phyloP scores from a whole-genome alignment of 2,329 filamentous ascomycete species.

The Zymoseptoria passerinii region DNA sequence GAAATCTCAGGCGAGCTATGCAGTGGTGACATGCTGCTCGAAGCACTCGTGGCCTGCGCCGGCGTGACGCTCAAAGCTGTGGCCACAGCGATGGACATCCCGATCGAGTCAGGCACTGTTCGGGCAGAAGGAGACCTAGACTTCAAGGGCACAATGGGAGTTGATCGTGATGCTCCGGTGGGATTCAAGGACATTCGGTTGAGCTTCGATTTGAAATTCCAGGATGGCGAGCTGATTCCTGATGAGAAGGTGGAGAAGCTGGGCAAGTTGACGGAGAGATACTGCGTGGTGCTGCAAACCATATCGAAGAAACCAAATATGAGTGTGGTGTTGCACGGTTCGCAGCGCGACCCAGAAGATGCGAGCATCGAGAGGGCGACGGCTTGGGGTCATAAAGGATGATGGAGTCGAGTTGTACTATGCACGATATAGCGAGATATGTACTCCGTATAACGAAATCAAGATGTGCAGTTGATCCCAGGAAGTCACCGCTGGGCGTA shows the following conservation, averaged over 20 bases:
- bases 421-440: background rate
- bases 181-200: constrained; percentile 42
- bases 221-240: constrained; percentile 30
- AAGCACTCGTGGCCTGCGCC: constrained; percentile 43
- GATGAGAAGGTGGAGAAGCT: constrained; percentile 39
- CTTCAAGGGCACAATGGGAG: constrained; percentile 43
- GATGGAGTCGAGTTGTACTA: background rate
- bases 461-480: no score
- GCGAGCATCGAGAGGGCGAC: constrained; percentile 22
- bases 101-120: constrained; percentile 36
- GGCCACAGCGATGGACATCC: constrained; percentile 40
- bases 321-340: constrained; percentile 27
- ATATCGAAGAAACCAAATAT: constrained; percentile 32
- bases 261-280: constrained; percentile 42
- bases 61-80: constrained; percentile 46
- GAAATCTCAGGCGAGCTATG: constrained; percentile 42
- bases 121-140: constrained; percentile 42
- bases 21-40: constrained; percentile 44
- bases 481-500: no score
- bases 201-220: constrained; percentile 37
- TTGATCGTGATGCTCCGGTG: constrained; percentile 39
- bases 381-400: constrained; percentile 17
- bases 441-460: no score
- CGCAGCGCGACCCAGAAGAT: constrained; percentile 19
- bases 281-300: constrained; percentile 41